Evolutionary conservation across 495 filamentous ascomycete genomes (phyloP), one percentile per base, ranked within the genome.

Genomic region (Paragyromitra xinjiangensis): DNA sequence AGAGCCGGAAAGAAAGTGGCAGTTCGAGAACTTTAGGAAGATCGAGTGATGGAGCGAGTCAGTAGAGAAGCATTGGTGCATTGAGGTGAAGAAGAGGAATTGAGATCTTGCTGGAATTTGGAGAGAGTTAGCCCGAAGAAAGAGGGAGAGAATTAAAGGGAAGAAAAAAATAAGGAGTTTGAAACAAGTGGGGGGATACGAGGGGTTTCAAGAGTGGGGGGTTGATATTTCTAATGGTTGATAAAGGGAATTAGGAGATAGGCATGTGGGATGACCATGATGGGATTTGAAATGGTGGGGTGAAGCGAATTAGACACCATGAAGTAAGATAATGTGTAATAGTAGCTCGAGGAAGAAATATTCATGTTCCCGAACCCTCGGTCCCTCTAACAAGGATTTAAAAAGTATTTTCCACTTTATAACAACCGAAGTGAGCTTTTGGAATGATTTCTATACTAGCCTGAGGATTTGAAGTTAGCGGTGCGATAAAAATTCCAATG

Each of bases 21-120:
- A 22, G n/a, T 48, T 71, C 61, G 8, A 71, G 67, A 37, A 69
- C 64, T 50, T 34, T 69, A 19, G 73, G 55, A 64, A 63, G 67
- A 26, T 71, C 58, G 37, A 44, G 44, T 11, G 67, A 58, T 14
- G 45, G 65, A 16, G 58, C 6, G 42, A 37, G 29, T 16, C 6
- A 45, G 50, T 58, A 64, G 40, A 62, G 68, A 48, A 14, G 24
- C 9, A 4, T 39, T n/a, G 42, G 16, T 29, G 73, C 64, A 45
- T 59, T 37, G 11, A 51, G 19, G 4, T n/a, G 22, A 42, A 22
- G 40, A 40, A 34, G 29, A 40, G 14, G 29, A 61, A n/a, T 26
- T n/a, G 24, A 12, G 14, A 16, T 34, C n/a, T 70, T 40, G 22
- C 11, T 11, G 42, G 44, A 39, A n/a, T 55, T 55, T 55, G 64